Evolutionary conservation across 805 yeast genomes (phyloP), one percentile per base, ranked within the genome.

Genomic region (Yarrowia osloensis): DNA sequence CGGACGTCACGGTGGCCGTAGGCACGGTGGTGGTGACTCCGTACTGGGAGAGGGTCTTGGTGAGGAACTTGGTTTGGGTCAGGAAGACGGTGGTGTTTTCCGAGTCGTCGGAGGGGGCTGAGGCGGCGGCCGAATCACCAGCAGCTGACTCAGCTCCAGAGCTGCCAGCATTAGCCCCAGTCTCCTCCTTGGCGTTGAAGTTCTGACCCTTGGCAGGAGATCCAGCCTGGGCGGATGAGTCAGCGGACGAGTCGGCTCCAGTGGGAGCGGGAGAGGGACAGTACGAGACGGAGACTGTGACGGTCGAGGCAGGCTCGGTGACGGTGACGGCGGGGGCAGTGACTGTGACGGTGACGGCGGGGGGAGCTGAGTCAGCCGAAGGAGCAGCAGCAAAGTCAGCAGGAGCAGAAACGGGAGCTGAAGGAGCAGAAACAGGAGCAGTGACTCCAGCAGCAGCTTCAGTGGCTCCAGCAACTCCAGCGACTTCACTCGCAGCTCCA

Each of bases 291-390:
- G 63, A 57, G 5, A 57, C 63, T 28, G 62, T 55, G 33, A 50
- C 62, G 28, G 65, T 39, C 37, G 42, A 19, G 5, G 66, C 47
- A 26, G 68, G 21, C 57, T 50, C 46, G 31, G 68, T 28, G 28
- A 54, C 57, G 13, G 57, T 40, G 44, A 49, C 61, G 33, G 52
- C 47, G 3, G 52, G 55, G 12, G 55, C 69, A 15, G 68, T 67
- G n/a, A 54, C 55, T 3, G 68, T 66, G 31, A 52, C 52, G 1
- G 66, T 46, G 2, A 37, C 47, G 6, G 22, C 22, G 28, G 22
- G 13, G 17, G 37, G 42, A 17, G 37, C 52, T 1, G 42, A 44
- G 28, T 40, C 29, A 15, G 33, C 24, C 2, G 22, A 3, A 26
- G 40, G 22, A 49, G 37, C 52, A 1, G 29, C 26, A 28, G 39